Evolutionary conservation across 1,284 basidiomycete genomes (phyloP).

Genomic region (Leccinum insigne): DNA sequence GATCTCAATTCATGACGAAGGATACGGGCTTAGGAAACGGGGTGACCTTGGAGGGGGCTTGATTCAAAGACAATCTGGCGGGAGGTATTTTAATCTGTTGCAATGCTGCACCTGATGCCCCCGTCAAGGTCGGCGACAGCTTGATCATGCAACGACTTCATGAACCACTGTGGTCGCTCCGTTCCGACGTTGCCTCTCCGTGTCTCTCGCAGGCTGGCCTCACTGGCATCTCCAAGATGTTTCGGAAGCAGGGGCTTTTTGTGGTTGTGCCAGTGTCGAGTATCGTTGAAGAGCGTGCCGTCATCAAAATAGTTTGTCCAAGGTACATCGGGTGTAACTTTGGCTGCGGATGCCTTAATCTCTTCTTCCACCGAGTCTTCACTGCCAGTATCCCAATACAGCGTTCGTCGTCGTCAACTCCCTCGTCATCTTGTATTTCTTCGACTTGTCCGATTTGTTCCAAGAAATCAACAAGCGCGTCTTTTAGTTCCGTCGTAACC

Average conservation of each 20-base stretch:
- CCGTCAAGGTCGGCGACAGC: constrained; percentile 34
- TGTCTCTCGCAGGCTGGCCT: constrained; percentile 31
- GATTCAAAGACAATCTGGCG: constrained; percentile 23
- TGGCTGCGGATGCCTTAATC: background rate
- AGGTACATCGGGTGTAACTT: background rate
- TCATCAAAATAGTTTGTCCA: constrained; percentile 37
- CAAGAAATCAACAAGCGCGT: too few species aligned
- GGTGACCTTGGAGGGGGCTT: constrained; percentile 17
- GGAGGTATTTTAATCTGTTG: constrained; percentile 53
- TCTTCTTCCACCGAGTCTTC: constrained; percentile 13
- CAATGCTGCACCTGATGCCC: constrained; percentile 41
- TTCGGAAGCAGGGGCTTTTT: constrained; percentile 50
- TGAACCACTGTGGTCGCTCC: constrained; percentile 33
- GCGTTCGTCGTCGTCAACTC: constrained; percentile 3
- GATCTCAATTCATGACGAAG: background rate
- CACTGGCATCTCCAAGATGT: constrained; percentile 47
- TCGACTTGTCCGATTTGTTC: background rate
- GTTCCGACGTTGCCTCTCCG: constrained; percentile 37
- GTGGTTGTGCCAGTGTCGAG: constrained; percentile 58
- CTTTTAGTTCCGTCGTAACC: too few species aligned
- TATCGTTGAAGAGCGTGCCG: constrained; percentile 48
- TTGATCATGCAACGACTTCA: constrained; percentile 54
- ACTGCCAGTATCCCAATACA: constrained; percentile 24
- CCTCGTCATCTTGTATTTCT: constrained; percentile 17
- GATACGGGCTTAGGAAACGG: background rate